Evolutionary conservation across 2,329 filamentous ascomycete genomes (phyloP), one percentile per base, ranked within the genome.

Genomic region (Pyricularia sp.): DNA sequence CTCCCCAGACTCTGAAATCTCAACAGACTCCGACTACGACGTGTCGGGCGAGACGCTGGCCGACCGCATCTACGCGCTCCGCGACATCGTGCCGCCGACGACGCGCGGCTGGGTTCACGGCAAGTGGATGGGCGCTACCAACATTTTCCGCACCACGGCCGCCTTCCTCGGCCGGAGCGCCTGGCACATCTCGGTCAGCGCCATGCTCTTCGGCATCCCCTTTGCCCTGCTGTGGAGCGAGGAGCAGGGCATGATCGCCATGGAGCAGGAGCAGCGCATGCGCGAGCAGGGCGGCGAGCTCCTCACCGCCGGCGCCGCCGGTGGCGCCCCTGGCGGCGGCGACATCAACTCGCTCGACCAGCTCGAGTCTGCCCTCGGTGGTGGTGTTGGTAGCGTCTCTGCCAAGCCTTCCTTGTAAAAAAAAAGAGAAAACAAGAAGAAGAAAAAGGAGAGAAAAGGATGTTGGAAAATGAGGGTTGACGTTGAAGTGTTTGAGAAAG

Each of bases 221-320:
- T 98, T 93, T 85, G 94, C 93, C 70, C 84, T 99, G 74, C 94
- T 93, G 70, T 94, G 93, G 78, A 90, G 91, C 72, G 95, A 99
- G 85, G 95, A 99, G 84, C 93, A 97, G 85, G 92, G 97, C 84
- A 89, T 97, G 79, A 85, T 94, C 73, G 94, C 97, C 84, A 96
- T 97, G 93, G 95, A 99, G 88, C 89, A 93, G 80, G 94, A 97
- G 84, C 93, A 94, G 87, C 90, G 91, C 80, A 95, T 97, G 92
- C 91, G 95, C 80, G 92, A 97, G 86, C 88, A 91, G 76, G 93
- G 93, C 72, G 90, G 91, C 77, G 92, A 97, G 78, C 78, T 88
- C 55, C 75, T 88, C 70, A 86, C 85, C 14, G 83, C 81, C 14
- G 83, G 82, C 70, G 86, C 84, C 5, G 83, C 82, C 1, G 42